Conservation (phyloP, 2,329 filamentous ascomycete species). For the Colletotrichum sp. region DNA sequence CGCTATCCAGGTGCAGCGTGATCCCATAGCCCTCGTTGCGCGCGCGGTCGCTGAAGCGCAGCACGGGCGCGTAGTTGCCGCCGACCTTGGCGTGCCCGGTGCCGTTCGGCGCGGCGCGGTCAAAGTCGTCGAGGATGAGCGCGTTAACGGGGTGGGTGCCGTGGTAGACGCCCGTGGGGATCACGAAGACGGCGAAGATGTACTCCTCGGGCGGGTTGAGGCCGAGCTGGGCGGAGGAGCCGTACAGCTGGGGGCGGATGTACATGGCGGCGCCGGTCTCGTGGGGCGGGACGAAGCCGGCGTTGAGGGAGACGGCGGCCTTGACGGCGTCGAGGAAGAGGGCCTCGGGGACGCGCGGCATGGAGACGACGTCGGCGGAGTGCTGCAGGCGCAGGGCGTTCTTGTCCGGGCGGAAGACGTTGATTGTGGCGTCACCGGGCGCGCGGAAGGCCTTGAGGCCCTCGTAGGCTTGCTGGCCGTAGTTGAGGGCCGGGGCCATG, state of each 20-base stretch:
- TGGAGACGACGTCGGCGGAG: slow-evolving; percentile 82
- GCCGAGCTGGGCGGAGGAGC: slow-evolving; percentile 85
- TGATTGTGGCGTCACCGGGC: slow-evolving; percentile 72
- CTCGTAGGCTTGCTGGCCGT: slow-evolving; percentile 97
- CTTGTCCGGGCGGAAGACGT: slow-evolving; percentile 85
- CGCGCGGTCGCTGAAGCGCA: slow-evolving; percentile 86
- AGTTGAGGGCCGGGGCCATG: slow-evolving; percentile 95
- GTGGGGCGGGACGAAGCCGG: slow-evolving; percentile 89
- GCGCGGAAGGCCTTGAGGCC: slow-evolving; percentile 96
- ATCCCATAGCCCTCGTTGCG: slow-evolving; percentile 85
- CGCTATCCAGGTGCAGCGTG: slow-evolving; percentile 90
- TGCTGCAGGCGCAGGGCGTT: slow-evolving; percentile 87
- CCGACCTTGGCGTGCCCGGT: slow-evolving; percentile 93
- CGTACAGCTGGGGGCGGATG: slow-evolving; percentile 87
- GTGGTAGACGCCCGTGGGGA: slow-evolving; percentile 94
- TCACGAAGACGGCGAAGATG: slow-evolving; percentile 86
- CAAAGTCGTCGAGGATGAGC: slow-evolving; percentile 90
- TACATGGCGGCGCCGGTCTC: slow-evolving; percentile 92
- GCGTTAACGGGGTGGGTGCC: slow-evolving; percentile 87
- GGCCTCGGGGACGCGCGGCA: slow-evolving; percentile 79
- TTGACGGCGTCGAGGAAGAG: slow-evolving; percentile 79
- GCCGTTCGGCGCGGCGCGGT: slow-evolving; percentile 89
- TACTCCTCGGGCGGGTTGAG: slow-evolving; percentile 90
- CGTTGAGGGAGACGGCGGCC: slow-evolving; percentile 86
- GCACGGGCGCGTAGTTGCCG: slow-evolving; percentile 93